phyloP scores from a whole-genome alignment of 148 eudicot genomes.

The Amaranthus palmeri region DNA sequence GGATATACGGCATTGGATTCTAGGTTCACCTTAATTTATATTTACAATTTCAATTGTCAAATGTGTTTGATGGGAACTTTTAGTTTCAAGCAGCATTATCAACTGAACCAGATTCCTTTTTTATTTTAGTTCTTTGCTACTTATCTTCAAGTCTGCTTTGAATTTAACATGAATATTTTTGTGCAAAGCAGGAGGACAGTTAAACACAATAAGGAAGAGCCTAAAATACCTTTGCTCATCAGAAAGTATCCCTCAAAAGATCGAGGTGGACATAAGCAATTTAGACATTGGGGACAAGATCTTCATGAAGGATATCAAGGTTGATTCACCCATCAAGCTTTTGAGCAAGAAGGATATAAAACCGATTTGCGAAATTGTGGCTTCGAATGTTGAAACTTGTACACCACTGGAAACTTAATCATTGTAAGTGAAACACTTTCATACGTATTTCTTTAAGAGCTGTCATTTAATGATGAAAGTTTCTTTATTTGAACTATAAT shows the following conservation, averaged over 20 bases:
- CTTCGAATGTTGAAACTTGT: constrained; percentile 24
- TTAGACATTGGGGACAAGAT: constrained; percentile 72
- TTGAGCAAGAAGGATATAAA: constrained; percentile 52
- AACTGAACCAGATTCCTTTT: neutral
- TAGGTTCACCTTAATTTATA: neutral
- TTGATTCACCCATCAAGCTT: constrained; percentile 69
- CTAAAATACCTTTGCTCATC: constrained; percentile 76
- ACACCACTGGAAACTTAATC: constrained; percentile 20
- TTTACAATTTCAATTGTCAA: neutral
- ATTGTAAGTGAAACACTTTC: neutral
- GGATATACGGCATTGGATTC: neutral
- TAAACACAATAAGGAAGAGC: constrained; percentile 49
- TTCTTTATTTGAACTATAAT: neutral
- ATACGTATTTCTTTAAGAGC: neutral
- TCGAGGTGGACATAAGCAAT: constrained; percentile 83
- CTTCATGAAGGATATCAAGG: constrained; percentile 48
- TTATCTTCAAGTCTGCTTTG: neutral
- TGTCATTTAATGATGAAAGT: neutral
- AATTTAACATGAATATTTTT: constrained; percentile 2
- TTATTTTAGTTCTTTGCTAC: constrained; percentile 1
- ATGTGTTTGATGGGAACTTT: neutral
- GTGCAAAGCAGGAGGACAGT: constrained; percentile 56
- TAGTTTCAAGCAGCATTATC: neutral
- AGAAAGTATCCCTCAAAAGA: constrained; percentile 71
- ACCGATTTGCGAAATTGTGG: constrained; percentile 67